A percentile compares a stretch with the other conserved stretches of the same genome.
These are phyloP conservation scores for Vitis labrusca DNA, from an alignment of 164 flowering plant species.

Conservation along the genomic window DNA sequence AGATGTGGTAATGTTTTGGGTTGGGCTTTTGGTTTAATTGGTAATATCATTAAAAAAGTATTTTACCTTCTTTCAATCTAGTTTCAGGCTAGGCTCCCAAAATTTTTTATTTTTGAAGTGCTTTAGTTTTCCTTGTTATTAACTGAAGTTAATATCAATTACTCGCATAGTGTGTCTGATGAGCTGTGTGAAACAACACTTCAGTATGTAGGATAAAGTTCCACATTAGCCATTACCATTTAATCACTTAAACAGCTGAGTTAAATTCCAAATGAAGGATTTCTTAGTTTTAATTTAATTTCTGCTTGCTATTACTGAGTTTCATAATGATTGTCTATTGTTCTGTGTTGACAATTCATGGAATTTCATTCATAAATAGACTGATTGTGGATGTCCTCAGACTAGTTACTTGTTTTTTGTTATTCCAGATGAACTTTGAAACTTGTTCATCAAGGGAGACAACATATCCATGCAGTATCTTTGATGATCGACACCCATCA, in stretches of 20 bases:
- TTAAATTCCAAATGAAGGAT: not conserved
- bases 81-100: not conserved
- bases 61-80: not conserved
- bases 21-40: not conserved
- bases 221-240: not conserved
- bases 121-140: not conserved
- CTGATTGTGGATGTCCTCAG: no score
- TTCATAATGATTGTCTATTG: no score
- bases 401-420: not conserved
- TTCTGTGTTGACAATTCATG: no score
- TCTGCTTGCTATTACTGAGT: not conserved
- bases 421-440: conserved; percentile 85
- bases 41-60: not conserved
- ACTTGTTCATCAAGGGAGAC: conserved; percentile 84
- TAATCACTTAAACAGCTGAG: not conserved
- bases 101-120: not conserved
- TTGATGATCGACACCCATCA: conserved; percentile 92
- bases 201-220: not conserved
- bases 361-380: no score
- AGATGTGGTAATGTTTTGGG: not conserved
- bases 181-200: not conserved
- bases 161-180: not conserved
- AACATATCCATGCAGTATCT: conserved; percentile 79
- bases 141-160: not conserved
- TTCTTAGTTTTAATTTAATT: not conserved